Evolutionary conservation across 2,329 filamentous ascomycete genomes (phyloP).

Genomic region (Fusarium chlamydosporum): DNA sequence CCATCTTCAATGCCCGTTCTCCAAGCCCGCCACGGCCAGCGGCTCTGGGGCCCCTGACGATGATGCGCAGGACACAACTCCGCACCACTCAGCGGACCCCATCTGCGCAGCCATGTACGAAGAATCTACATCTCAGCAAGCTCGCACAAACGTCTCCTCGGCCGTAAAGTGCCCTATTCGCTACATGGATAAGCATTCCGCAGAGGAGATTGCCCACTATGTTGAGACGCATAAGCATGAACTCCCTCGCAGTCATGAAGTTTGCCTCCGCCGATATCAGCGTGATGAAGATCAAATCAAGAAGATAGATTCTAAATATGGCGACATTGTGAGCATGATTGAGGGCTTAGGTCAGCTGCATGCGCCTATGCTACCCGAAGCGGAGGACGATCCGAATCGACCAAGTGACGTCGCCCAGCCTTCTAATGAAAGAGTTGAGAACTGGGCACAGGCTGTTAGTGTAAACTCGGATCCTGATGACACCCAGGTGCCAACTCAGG

Average conservation of each 20-base stretch:
- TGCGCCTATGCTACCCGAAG: slow-evolving; percentile 82
- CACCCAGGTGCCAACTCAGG: slow-evolving; percentile 51
- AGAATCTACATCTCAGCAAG: slow-evolving; percentile 68
- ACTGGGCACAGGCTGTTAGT: slow-evolving; percentile 86
- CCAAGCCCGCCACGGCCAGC: slow-evolving; percentile 58
- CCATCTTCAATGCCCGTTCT: slow-evolving; percentile 85
- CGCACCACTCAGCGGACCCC: slow-evolving; percentile 68
- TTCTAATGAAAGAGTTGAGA: slow-evolving; percentile 81
- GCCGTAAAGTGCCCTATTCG: slow-evolving; percentile 88
- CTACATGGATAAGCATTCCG: slow-evolving; percentile 90
- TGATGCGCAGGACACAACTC: slow-evolving; percentile 57
- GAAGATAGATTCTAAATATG: slow-evolving; percentile 94
- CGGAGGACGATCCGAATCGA: slow-evolving; percentile 61
- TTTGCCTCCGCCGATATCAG: slow-evolving; percentile 92
- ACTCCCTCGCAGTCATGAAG: slow-evolving; percentile 91
- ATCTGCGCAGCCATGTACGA: slow-evolving; percentile 75
- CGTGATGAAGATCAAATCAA: slow-evolving; percentile 86
- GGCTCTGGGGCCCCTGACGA: slow-evolving; percentile 49
- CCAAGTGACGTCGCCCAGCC: slow-evolving; percentile 63
- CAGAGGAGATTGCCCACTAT: slow-evolving; percentile 92
- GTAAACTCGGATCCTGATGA: slow-evolving; percentile 59
- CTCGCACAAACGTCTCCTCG: slow-evolving; percentile 64
- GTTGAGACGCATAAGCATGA: slow-evolving; percentile 97
- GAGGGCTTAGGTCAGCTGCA: slow-evolving; percentile 89
- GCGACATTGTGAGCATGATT: slow-evolving; percentile 93